Evolutionary conservation across 2,329 filamentous ascomycete genomes (phyloP).

Genomic region (Ophiostoma tasmaniense): DNA sequence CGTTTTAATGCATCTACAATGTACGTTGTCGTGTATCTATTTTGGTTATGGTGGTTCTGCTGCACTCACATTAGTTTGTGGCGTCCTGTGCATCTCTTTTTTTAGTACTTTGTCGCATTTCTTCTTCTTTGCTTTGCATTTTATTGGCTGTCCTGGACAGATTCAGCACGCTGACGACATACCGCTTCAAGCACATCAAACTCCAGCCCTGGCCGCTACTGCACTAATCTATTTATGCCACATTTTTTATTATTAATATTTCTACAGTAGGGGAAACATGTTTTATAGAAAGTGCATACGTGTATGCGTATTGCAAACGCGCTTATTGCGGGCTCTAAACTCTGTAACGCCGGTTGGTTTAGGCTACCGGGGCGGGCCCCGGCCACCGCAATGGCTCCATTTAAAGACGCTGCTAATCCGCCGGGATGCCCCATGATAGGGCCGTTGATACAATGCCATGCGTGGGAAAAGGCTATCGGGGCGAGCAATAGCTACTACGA

Average conservation of each 20-base stretch:
- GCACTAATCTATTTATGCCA: background rate
- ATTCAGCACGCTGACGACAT: background rate
- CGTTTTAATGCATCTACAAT: background rate
- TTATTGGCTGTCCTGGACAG: background rate
- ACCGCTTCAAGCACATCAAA: background rate
- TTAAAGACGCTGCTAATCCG: background rate
- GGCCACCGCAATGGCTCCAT: background rate
- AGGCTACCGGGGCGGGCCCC: background rate
- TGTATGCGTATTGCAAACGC: background rate
- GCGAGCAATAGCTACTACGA: background rate
- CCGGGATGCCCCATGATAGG: background rate
- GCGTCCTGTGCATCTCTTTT: background rate
- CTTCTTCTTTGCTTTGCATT: background rate
- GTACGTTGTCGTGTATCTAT: background rate
- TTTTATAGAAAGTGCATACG: background rate
- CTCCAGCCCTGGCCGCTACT: background rate
- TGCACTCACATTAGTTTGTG: background rate
- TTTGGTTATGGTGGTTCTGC: background rate
- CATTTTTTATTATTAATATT: background rate
- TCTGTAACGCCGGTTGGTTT: constrained; percentile 5
- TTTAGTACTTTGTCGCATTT: background rate
- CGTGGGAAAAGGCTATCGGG: background rate
- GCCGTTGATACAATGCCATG: background rate
- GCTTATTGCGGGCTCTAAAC: background rate
- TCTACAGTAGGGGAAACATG: background rate